Evolutionary conservation across 2,329 filamentous ascomycete genomes (phyloP).

Genomic region (Talaromyces sp.): DNA sequence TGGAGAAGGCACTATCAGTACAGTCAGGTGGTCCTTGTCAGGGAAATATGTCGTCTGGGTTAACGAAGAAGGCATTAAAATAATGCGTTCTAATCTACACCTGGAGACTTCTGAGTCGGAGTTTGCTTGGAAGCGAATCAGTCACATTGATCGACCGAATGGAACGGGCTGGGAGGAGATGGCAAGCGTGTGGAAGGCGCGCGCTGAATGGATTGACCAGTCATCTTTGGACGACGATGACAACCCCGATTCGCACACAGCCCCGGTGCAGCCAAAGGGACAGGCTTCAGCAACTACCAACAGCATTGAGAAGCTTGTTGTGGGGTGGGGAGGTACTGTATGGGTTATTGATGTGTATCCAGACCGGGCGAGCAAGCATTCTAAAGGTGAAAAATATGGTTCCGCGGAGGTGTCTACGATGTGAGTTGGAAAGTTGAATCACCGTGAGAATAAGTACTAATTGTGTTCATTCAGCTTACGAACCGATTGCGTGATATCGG

Average conservation of each 20-base stretch:
- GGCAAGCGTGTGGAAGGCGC: conserved; percentile 91
- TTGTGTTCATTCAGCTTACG: conserved; percentile 65
- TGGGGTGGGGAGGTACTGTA: conserved; percentile 94
- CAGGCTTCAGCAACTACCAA: conserved; percentile 47
- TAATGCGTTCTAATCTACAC: conserved; percentile 88
- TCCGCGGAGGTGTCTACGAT: conserved; percentile 90
- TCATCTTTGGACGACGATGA: conserved; percentile 75
- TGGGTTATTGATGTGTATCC: conserved; percentile 94
- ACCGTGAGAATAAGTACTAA: conserved; percentile 27
- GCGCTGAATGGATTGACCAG: conserved; percentile 92
- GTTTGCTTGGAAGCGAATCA: conserved; percentile 90
- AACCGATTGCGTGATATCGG: conserved; percentile 97
- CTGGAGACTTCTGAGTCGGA: conserved; percentile 76
- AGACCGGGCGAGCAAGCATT: conserved; percentile 68
- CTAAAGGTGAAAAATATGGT: conserved; percentile 71
- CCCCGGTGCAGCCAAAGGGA: conserved; percentile 40
- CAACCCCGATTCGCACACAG: conserved; percentile 39
- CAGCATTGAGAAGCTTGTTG: conserved; percentile 72
- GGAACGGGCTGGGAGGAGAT: conserved; percentile 92
- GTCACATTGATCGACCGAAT: conserved; percentile 86
- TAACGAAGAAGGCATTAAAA: conserved; percentile 96
- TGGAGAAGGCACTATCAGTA: conserved; percentile 87
- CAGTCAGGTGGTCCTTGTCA: conserved; percentile 91
- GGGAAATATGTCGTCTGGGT: conserved; percentile 94
- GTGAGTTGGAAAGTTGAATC: conserved; percentile 57